Percentiles rank a stretch among this genome's conserved stretches.
Evolutionary conservation across 1,284 basidiomycete genomes (phyloP).

Genomic region (Ganoderma sinense): DNA sequence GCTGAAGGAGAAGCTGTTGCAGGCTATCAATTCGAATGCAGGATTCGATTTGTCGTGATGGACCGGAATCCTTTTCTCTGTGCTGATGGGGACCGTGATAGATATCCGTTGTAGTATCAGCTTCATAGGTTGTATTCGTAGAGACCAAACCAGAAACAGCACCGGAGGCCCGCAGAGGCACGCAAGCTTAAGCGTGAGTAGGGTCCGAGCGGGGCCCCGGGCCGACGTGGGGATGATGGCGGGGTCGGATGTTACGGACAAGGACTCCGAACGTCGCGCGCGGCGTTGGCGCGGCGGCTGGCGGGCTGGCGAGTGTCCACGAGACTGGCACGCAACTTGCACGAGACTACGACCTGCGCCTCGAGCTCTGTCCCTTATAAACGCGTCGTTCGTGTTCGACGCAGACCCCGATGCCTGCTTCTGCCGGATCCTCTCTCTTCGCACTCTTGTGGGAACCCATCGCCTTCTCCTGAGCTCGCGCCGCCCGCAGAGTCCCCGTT

Average conservation of each 20-base stretch:
- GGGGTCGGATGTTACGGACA: too few relatives aligned
- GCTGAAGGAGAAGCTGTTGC: slow-evolving; percentile 81
- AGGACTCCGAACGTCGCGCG: not conserved
- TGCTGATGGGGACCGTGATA: not conserved
- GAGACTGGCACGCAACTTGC: not conserved
- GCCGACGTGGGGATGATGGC: not conserved
- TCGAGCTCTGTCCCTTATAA: not conserved
- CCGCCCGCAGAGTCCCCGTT: not conserved
- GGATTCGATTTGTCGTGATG: slow-evolving; percentile 87
- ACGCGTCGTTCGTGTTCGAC: not conserved
- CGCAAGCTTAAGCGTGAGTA: not conserved
- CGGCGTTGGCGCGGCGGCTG: not conserved
- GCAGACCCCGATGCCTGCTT: not conserved
- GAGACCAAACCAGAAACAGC: not conserved
- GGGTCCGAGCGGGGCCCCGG: not conserved
- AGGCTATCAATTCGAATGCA: slow-evolving; percentile 85
- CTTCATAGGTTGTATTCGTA: not conserved
- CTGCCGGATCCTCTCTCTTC: not conserved
- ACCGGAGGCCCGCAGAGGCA: not conserved
- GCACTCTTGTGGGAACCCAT: not conserved
- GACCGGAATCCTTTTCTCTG: not conserved
- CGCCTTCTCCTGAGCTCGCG: not conserved
- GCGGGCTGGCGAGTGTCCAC: not conserved
- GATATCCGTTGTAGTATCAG: not conserved
- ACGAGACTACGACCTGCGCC: not conserved